phyloP scores from a whole-genome alignment of 225 moss, liverwort and hornwort species.

The Polytrichum formosum region DNA sequence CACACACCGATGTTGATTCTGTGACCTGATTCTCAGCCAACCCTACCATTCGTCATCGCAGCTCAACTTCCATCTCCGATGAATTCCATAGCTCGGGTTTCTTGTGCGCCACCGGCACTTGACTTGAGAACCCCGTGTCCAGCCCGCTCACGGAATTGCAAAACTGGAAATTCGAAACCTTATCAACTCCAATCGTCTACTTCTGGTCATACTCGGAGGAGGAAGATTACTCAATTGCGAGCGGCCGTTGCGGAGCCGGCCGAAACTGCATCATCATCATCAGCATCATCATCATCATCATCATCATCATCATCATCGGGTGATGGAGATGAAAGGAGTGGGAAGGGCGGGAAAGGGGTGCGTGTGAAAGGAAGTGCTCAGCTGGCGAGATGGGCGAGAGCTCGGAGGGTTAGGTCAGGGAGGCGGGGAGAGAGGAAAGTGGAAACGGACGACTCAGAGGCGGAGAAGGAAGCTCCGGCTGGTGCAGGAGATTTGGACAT shows the following conservation, averaged over 20 bases:
- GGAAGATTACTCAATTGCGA: not conserved
- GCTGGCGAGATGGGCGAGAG: conserved; percentile 85
- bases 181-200: no score
- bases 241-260: conserved; percentile 16
- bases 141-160: no score
- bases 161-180: no score
- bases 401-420: conserved; percentile 66
- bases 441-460: conserved; percentile 12
- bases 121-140: no score
- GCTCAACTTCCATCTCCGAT: not conserved
- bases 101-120: no score
- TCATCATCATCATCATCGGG: not conserved
- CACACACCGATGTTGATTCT: no score
- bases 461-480: conserved; percentile 21
- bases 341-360: conserved; percentile 15
- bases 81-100: not conserved
- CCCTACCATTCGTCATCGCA: not conserved
- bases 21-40: not conserved
- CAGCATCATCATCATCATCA: not conserved
- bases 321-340: not conserved
- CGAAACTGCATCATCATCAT: conserved; percentile 5
- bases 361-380: conserved; percentile 62
- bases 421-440: conserved; percentile 29
- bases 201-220: not conserved
- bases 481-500: conserved; percentile 4